Evolutionary conservation across 2,329 filamentous ascomycete species (phyloP).

Genomic region (Ceratocystiopsis brevicomis): DNA sequence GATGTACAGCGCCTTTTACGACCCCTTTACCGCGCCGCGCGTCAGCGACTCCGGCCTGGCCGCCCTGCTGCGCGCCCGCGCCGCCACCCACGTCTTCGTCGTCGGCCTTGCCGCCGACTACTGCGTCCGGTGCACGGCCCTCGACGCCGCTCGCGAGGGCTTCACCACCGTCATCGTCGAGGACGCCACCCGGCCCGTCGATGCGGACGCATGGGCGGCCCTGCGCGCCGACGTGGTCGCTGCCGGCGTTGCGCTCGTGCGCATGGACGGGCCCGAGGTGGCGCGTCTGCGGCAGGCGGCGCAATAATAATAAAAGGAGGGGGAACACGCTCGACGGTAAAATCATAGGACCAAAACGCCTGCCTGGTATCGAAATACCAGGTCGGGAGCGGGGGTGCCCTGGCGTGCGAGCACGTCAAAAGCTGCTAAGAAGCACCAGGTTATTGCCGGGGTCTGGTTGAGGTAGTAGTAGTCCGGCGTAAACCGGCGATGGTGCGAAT

Average conservation of each 20-base stretch:
- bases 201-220: slow-evolving; percentile 37
- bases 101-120: slow-evolving; percentile 79
- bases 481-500: too few relatives aligned
- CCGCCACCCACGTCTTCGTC: slow-evolving; percentile 62
- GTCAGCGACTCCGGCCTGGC: slow-evolving; percentile 46
- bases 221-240: slow-evolving; percentile 33
- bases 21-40: slow-evolving; percentile 48
- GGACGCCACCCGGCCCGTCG: slow-evolving; percentile 60
- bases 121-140: slow-evolving; percentile 67
- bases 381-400: too few relatives aligned
- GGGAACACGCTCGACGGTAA: background rate
- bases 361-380: too few relatives aligned
- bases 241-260: slow-evolving; percentile 44
- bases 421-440: too few relatives aligned
- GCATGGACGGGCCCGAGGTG: slow-evolving; percentile 36
- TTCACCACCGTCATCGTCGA: slow-evolving; percentile 60
- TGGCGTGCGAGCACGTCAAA: too few relatives aligned
- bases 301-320: background rate
- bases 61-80: slow-evolving; percentile 27
- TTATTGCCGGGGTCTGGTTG: too few relatives aligned
- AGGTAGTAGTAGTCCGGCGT: too few relatives aligned
- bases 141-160: slow-evolving; percentile 58
- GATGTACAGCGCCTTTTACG: slow-evolving; percentile 87
- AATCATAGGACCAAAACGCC: too few relatives aligned
- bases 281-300: slow-evolving; percentile 19